Evolutionary conservation across 2,329 filamentous ascomycete species (phyloP).

Genomic region (Fusarium cyanostomum): DNA sequence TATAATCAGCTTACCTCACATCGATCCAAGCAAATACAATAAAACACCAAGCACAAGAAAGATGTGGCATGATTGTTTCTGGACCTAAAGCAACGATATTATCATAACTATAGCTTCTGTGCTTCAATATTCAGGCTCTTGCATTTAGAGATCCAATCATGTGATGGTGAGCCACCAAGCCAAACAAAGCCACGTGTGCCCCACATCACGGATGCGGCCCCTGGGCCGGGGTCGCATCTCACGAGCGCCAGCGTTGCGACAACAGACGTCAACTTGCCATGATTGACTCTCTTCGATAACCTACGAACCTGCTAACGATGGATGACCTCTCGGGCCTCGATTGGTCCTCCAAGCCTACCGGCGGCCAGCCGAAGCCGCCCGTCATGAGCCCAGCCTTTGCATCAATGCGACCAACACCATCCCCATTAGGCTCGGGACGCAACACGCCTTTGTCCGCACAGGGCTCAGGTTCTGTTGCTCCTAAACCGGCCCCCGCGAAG

Average conservation of each 20-base stretch:
- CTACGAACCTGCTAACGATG: conserved; percentile 54
- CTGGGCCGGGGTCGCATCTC: conserved; percentile 33
- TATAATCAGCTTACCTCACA: too few species aligned
- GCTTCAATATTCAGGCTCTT: too few species aligned
- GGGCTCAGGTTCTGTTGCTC: conserved; percentile 53
- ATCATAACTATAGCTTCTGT: too few species aligned
- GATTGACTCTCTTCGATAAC: conserved; percentile 39
- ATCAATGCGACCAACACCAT: conserved; percentile 64
- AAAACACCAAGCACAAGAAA: too few species aligned
- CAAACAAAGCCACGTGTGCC: conserved; percentile 36
- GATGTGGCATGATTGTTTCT: too few species aligned
- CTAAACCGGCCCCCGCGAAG: conserved; percentile 59
- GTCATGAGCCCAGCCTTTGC: conserved; percentile 58
- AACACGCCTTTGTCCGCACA: conserved; percentile 66
- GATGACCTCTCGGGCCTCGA: conserved; percentile 70
- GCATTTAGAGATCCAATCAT: conserved; percentile 10
- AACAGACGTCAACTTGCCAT: conserved; percentile 38
- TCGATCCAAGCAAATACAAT: too few species aligned
- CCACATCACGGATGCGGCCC: conserved; percentile 39
- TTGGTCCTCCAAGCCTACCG: conserved; percentile 61
- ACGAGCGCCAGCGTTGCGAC: conserved; percentile 31
- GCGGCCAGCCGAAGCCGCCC: conserved; percentile 49
- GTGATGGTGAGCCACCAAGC: conserved; percentile 28
- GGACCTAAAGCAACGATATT: too few species aligned
- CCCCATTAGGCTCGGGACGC: conserved; percentile 63